Percentiles rank a stretch among this genome's conserved stretches.
phyloP scores from a whole-genome alignment of 2,329 filamentous ascomycete species.

The Aspergillus melleus region DNA sequence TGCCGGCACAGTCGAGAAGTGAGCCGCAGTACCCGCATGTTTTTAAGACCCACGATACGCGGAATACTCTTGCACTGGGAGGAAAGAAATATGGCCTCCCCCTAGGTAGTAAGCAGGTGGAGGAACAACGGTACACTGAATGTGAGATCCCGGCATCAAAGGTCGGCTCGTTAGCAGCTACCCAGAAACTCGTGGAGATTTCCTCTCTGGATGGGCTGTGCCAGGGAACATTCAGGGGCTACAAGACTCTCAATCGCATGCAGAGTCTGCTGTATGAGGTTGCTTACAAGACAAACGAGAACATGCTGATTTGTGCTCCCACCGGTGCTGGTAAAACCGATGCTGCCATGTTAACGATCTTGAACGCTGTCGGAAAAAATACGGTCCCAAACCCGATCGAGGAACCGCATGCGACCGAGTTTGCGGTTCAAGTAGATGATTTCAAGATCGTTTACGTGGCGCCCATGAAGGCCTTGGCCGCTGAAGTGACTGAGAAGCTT shows the following conservation, averaged over 20 bases:
- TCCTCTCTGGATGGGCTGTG: conserved; percentile 85
- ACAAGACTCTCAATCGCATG: conserved; percentile 94
- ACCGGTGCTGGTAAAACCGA: conserved; percentile 99
- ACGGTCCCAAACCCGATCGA: conserved; percentile 77
- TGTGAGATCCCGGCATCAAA: conserved; percentile 80
- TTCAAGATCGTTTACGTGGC: conserved; percentile 99
- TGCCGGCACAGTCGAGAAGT: conserved; percentile 67
- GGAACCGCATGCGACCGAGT: conserved; percentile 70
- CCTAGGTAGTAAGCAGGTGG: conserved; percentile 67
- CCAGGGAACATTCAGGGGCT: conserved; percentile 86
- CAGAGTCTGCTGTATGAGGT: conserved; percentile 95
- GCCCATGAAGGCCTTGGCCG: conserved; percentile 97
- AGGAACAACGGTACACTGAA: conserved; percentile 83
- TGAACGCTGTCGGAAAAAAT: conserved; percentile 88
- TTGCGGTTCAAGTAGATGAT: conserved; percentile 77
- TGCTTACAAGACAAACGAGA: conserved; percentile 93
- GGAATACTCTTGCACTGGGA: conserved; percentile 77
- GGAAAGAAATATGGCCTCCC: conserved; percentile 85
- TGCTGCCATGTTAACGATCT: conserved; percentile 92
- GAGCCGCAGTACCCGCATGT: conserved; percentile 88
- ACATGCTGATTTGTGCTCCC: conserved; percentile 97
- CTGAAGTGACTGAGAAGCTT: conserved; percentile 93
- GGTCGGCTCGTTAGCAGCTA: conserved; percentile 70
- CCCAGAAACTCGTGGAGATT: conserved; percentile 76
- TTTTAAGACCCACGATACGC: conserved; percentile 78